Base-by-base conservation (phyloP, 345 rosid species). In the Linum trigynum region DNA sequence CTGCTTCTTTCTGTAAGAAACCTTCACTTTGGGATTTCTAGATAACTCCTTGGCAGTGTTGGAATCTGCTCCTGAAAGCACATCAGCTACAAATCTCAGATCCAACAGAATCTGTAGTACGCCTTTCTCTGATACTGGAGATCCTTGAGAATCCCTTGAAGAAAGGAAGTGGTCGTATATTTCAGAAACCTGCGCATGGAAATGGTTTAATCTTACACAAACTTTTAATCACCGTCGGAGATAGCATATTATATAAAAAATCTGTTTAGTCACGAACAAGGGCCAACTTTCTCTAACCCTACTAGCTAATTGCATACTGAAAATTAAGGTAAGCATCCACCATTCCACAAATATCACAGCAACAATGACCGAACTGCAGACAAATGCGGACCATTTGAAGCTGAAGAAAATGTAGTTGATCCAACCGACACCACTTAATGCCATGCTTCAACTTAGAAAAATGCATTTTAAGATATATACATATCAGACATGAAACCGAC, bases 81-180 rank as follows among this genome's bases (percentile, higher is more conserved):
- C 74, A 61, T 91, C 99, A 55, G 84, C 81, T 57, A 80, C 76
- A 85, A 94, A 90, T 82, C 88, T 88, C 59, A 94, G 72, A 81
- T 94, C 99, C 67, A 94, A 81, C 69, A 94, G 77, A 70, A 91
- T 67, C 75, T 94, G 99, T 71, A 94, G 76, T 75, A 82, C 83
- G 72, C 97, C 99, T 80, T 94, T 94, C 73, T 94, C 99, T 68
- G 97, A 90, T 71, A 94, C 85, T 74, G 79, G 86, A 69, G 82
- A 77, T 66, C 72, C 78, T 74, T 57, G 70, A 68, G 85, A 81
- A 68, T 87, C 96, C 77, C 76, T 77, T 66, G 80, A 61, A 67
- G 95, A 88, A 77, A 88, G 76, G 82, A 88, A 86, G 69, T 77
- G 78, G 74, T 77, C 86, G 67, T 94, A 94, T 64, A 94, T 81